phyloP scores from a whole-genome alignment of 2,329 filamentous ascomycete genomes.

The Alternaria gaisen region DNA sequence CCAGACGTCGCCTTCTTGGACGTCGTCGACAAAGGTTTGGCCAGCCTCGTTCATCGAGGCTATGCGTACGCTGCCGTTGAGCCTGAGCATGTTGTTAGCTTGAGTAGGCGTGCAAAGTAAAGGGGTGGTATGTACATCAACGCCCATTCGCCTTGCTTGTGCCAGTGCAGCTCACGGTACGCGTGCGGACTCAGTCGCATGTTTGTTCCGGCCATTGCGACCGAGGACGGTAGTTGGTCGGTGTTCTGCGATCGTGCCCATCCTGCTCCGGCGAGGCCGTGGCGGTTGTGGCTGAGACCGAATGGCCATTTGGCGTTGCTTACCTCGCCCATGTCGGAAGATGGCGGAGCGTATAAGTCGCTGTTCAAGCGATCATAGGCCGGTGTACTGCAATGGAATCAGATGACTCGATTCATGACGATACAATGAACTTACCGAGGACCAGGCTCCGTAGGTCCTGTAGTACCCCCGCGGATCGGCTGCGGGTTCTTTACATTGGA shows the following conservation, averaged over 20 bases:
- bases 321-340: constrained; percentile 52
- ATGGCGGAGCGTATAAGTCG: constrained; percentile 51
- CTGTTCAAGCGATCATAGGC: constrained; percentile 52
- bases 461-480: too few species aligned
- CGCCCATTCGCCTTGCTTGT: constrained; percentile 63
- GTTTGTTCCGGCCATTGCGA: constrained; percentile 55
- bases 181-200: constrained; percentile 56
- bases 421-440: rapidly evolving
- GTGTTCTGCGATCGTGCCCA: constrained; percentile 55
- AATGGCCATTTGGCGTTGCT: constrained; percentile 55
- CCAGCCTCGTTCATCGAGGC: constrained; percentile 63
- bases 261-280: constrained; percentile 51
- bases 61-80: constrained; percentile 62
- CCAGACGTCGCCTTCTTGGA: constrained; percentile 53
- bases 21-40: constrained; percentile 53
- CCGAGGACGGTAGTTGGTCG: constrained; percentile 51
- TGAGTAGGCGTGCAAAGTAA: too few species aligned
- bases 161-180: constrained; percentile 72
- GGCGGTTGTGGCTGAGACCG: constrained; percentile 53
- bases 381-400: neutral
- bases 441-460: too few species aligned
- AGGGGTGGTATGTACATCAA: constrained; percentile 48
- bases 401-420: too few species aligned
- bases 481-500: constrained; percentile 7
- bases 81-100: constrained; percentile 6